Evolutionary conservation across 2,329 filamentous ascomycete genomes (phyloP), one percentile per base, ranked within the genome.

Genomic region (Plectosphaerella plurivora): DNA sequence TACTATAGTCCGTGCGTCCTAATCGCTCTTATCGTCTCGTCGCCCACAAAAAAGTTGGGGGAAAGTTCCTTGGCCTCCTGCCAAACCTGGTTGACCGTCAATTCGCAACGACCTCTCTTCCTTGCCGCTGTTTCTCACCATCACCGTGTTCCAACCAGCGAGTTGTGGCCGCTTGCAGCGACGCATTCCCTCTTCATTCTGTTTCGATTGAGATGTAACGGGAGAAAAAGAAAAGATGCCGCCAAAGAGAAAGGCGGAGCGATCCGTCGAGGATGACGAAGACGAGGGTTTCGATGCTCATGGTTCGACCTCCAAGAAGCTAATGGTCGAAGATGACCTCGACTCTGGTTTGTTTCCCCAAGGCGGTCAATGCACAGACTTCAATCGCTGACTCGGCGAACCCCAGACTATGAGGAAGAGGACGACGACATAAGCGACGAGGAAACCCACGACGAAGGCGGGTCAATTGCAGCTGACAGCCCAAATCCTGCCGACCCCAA

Each of bases 351-450:
- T 35, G 49, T 49, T 33, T 25, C 50, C n/a, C 25, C 37, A 22
- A 15, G 36, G 35, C 20, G n/a, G 37, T 24, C 47, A 20, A 15
- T 33, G 20, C 39, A 28, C 9, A 1, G 14, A 22, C 36, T 44
- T 18, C 48, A 22, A 6, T 39, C 11, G 25, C 39, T 33, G 15
- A 44, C 48, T 35, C 20, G 22, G 28, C 18, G 16, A 35, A 25
- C 16, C 28, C 11, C 22, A 51, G 42, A 45, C 42, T 24, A 36
- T 11, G 42, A 15, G n/a, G 45, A 28, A 15, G 53, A 53, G 24
- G 54, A 57, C 50, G 54, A 56, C 18, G 54, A 57, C 14, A 52
- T 52, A 36, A 52, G 56, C 25, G 56, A 33, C 28, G 28, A 33
- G 8, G 28, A 33, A 33, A 52, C 55, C 25, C 54, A 33, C 28